Conservation (phyloP, 352 stramenopile genomes). For the Phytophthora cryptogea region DNA sequence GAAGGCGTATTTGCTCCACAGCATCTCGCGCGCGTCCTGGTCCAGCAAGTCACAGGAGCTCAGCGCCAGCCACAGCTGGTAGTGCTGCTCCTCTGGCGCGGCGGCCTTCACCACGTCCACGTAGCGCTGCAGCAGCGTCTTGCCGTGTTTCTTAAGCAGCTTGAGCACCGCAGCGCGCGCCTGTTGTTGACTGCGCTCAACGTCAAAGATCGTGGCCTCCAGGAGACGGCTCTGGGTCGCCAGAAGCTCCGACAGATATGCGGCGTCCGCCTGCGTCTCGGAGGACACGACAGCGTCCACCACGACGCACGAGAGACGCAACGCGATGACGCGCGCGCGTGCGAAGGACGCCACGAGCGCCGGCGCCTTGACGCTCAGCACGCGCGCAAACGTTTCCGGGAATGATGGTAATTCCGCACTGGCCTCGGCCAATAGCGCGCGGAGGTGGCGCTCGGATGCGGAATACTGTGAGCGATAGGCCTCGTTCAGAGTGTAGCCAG, state of each 20-base stretch:
- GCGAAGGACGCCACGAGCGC: constrained; percentile 58
- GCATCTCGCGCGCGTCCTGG: constrained; percentile 38
- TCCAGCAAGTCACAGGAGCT: constrained; percentile 35
- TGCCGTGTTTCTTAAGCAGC: constrained; percentile 48
- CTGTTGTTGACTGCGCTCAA: constrained; percentile 43
- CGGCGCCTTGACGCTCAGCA: constrained; percentile 46
- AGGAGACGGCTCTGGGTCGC: constrained; percentile 54
- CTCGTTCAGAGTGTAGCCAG: constrained; percentile 62
- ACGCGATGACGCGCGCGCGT: constrained; percentile 49
- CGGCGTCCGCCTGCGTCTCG: constrained; percentile 5
- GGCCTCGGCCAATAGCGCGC: constrained; percentile 47
- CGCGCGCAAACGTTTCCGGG: constrained; percentile 49
- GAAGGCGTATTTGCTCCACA: constrained; percentile 64
- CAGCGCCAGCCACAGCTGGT: constrained; percentile 68
- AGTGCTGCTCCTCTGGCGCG: constrained; percentile 54
- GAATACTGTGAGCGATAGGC: constrained; percentile 61
- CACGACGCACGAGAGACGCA: constrained; percentile 66
- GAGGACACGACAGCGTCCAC: constrained; percentile 38
- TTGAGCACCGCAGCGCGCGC: constrained; percentile 50
- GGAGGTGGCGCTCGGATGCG: constrained; percentile 59
- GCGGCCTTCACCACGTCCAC: constrained; percentile 35
- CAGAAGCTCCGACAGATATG: constrained; percentile 59
- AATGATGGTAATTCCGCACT: constrained; percentile 45
- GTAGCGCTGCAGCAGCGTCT: constrained; percentile 48
- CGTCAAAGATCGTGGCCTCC: constrained; percentile 60